phyloP scores from a whole-genome alignment of 2,329 filamentous ascomycete species.

The Pezicula radicicola region DNA sequence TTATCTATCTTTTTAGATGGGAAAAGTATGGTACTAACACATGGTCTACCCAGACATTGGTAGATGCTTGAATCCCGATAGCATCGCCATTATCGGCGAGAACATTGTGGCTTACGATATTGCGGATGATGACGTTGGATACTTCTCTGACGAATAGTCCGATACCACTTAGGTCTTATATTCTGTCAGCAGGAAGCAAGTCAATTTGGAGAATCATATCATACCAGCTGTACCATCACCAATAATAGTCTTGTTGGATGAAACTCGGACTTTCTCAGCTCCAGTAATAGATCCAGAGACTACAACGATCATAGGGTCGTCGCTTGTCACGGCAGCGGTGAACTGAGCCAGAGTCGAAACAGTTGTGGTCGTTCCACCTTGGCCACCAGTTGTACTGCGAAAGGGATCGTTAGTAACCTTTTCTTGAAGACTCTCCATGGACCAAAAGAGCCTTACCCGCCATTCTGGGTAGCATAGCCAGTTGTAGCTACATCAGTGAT shows the following conservation, averaged over 20 bases:
- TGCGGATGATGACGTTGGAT: slow-evolving; percentile 60
- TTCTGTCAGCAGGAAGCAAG: slow-evolving; percentile 15
- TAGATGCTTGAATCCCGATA: slow-evolving; percentile 54
- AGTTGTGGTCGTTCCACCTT: slow-evolving; percentile 49
- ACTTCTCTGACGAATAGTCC: slow-evolving; percentile 42
- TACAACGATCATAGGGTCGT: slow-evolving; percentile 41
- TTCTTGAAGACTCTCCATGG: not conserved
- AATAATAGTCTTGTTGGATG: slow-evolving; percentile 49
- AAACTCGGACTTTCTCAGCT: slow-evolving; percentile 39
- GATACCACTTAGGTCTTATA: not conserved
- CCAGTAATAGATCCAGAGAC: slow-evolving; percentile 41
- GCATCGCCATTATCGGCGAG: slow-evolving; percentile 55
- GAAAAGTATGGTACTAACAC: slow-evolving; percentile 48
- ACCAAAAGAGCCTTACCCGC: slow-evolving; percentile 24
- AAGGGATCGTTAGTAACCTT: not conserved
- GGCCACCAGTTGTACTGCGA: slow-evolving; percentile 46
- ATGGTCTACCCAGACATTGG: slow-evolving; percentile 67
- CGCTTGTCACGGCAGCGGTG: slow-evolving; percentile 43
- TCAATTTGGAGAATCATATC: not conserved
- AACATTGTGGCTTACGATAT: slow-evolving; percentile 57
- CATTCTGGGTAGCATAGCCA: slow-evolving; percentile 37
- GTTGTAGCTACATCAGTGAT: slow-evolving; percentile 16
- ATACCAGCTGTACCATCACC: slow-evolving; percentile 23
- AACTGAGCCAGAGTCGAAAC: slow-evolving; percentile 49
- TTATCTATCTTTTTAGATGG: slow-evolving; percentile 25